Conservation (phyloP, 306 rosid species). For the Malus fusca region DNA sequence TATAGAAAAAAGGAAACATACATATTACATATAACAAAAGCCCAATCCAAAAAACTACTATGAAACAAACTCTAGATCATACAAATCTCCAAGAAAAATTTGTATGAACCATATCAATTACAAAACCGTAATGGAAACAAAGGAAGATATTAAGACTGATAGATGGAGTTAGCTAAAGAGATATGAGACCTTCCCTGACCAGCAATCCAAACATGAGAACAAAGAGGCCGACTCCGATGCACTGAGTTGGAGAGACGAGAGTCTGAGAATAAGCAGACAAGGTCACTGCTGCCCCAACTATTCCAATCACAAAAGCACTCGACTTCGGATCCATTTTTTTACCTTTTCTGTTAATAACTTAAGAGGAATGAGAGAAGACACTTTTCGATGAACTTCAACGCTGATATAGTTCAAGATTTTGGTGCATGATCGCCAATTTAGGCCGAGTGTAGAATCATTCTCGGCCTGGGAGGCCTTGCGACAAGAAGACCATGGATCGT, state of each 20-base stretch:
- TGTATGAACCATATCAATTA: too few species aligned
- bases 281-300: constrained; percentile 62
- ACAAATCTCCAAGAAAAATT: too few species aligned
- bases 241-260: constrained; percentile 44
- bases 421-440: neutral
- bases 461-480: too few species aligned
- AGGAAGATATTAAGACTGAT: too few species aligned
- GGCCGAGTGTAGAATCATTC: too few species aligned
- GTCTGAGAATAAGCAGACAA: constrained; percentile 62
- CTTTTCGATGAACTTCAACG: neutral
- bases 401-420: neutral
- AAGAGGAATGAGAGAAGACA: neutral
- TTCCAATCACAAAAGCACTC: constrained; percentile 51
- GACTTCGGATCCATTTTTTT: constrained; percentile 47
- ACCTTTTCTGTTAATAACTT: neutral
- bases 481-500: too few species aligned
- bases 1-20: too few species aligned
- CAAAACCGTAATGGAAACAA: too few species aligned
- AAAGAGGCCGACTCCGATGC: constrained; percentile 59
- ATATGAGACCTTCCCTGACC: constrained; percentile 66
- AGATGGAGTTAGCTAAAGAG: constrained; percentile 20
- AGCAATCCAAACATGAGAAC: constrained; percentile 65
- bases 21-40: too few species aligned
- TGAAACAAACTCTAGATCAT: too few species aligned
- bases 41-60: too few species aligned